Evolutionary conservation across 257 asterid genomes (phyloP), one percentile per base, ranked within the genome.

Genomic region (Euphrasia confusa): DNA sequence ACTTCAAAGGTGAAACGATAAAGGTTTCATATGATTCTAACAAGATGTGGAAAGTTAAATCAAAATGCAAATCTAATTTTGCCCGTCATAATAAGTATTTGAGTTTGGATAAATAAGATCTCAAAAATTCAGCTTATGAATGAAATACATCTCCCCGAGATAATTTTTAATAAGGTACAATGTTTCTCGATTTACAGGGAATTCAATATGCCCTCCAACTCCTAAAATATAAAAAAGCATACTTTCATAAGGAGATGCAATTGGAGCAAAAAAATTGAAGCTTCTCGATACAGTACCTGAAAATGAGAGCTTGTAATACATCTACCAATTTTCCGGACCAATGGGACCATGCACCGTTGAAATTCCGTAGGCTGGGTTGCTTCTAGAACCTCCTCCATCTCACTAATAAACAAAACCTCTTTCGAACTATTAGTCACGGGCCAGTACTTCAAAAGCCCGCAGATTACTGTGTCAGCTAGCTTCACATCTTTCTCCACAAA

Each of bases 351-450:
- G 55, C 84, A 81, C 9, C 77, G 84, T 66, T 80, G 80, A 68
- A 86, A 83, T 53, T 83, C 92, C n/a, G 80, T 77, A 52, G 73
- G 65, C 67, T 76, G 89, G 32, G 92, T 81, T 52, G 63, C 77
- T 71, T 86, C 87, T 28, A 86, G 62, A 9, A 86, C 73, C 73
- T 86, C 95, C 76, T 86, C 92, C 63, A 86, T 44, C 66, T 86
- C 95, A 65, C 86, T 78, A 17, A 86, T 79, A 71, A 86, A 86
- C 73, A 83, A 80, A 72, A 83, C 88, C 72, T 83, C 91, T 76
- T 86, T 86, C 18, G 83, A 78, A 50, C 91, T 79, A 60, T 78
- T 83, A 66, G 86, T 86, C 37, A 86, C 35, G 12, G 95, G 95
- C 95, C 95, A 83, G 54, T 78, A 86, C 68, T 83, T 86, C 57